Evolutionary conservation across 441 rosid genomes (phyloP).

Genomic region (Biscutella laevigata): DNA sequence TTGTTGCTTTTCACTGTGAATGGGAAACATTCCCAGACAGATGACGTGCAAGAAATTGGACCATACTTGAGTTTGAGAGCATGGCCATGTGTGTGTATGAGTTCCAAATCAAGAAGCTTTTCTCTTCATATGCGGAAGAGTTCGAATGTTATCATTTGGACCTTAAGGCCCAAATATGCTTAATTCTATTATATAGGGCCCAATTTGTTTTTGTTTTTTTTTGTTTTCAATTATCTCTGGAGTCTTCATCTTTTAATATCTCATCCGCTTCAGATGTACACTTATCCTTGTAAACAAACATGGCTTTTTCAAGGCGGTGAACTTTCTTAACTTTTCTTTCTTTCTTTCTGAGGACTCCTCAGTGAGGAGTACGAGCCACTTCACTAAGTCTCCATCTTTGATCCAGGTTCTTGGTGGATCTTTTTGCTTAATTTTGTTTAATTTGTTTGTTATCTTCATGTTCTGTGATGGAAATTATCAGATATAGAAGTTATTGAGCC

Average conservation of each 20-base stretch:
- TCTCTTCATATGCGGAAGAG: no score
- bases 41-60: conserved; percentile 41
- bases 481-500: neutral
- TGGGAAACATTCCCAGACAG: conserved; percentile 63
- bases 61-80: conserved; percentile 2
- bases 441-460: neutral
- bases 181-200: neutral
- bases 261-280: neutral
- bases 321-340: neutral
- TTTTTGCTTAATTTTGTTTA: neutral
- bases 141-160: neutral
- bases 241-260: neutral
- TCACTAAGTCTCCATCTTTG: conserved; percentile 15
- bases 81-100: neutral
- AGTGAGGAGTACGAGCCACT: conserved; percentile 21
- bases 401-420: conserved; percentile 15
- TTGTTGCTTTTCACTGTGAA: conserved; percentile 47
- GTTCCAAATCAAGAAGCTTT: no score
- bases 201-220: no score
- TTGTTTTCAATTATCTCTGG: no score
- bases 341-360: neutral
- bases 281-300: conserved; percentile 17
- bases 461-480: neutral
- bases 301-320: conserved; percentile 6
- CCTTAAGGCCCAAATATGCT: neutral